Base-by-base conservation (phyloP, 2,329 filamentous ascomycete genomes). In the Cladosporium austrohemisphaericum region DNA sequence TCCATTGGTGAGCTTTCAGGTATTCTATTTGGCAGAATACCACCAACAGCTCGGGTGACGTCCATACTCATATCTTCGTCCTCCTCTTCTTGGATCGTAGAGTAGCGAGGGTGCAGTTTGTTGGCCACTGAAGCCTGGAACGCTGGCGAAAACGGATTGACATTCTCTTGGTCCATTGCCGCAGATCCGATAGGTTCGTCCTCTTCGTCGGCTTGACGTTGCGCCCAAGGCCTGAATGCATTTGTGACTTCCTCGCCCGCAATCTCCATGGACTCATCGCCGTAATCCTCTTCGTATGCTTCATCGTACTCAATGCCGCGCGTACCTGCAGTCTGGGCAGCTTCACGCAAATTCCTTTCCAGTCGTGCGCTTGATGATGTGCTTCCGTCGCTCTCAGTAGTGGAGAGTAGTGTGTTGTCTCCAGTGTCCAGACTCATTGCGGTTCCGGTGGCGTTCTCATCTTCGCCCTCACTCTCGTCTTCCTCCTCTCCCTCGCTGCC, bases 51-150 rank as follows among this genome's bases (percentile, higher is more conserved):
- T 48, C 81, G 82, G 2, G 92, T 96, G 6, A 96, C 88, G 59
- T 97, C 92, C 92, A 97, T 96, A 18, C 88, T 93, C 76, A 94
- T 84, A 31, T 91, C 88, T 10, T 74, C 73, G 10, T 77, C 74
- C 4, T 70, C 64, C 19, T 74, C 62, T 51, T 66, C 66, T 20
- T 54, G 55, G 18, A 59, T 58, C 4, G 57, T 59, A 4, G 57
- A 51, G 29, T 63, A 60, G 8, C 54, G 40, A 10, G 36, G 44
- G 16, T 51, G 47, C 9, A 40, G 10, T 25, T 53, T 55, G 25
- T 55, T 57, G 20, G 52, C 52, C 26, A 56, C 57, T 47, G 64
- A 58, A 16, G 65, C 64, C 46, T 67, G 68, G 41, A 67, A 68
- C n/a, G 69, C 68, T 18, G 71, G 68, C 9, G 71, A 73, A 55